A percentile compares a stretch with the other conserved stretches of the same genome.
Conservation (phyloP, 441 rosid species). For the Populus trichocarpa region DNA sequence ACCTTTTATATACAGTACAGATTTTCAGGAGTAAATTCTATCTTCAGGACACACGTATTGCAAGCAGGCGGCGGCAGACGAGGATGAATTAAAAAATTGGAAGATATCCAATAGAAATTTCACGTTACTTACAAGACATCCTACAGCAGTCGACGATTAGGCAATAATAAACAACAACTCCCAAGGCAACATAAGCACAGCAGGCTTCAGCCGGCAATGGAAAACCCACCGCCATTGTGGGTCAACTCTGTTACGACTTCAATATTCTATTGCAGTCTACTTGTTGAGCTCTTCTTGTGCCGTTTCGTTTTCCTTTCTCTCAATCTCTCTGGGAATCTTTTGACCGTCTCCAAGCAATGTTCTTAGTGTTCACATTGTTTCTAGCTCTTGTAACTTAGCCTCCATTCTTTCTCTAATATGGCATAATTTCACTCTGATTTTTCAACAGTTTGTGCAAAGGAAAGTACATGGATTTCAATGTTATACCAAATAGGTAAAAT, state of each 20-base stretch:
- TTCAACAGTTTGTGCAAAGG: too few species aligned
- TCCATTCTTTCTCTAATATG: neutral
- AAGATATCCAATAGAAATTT: neutral
- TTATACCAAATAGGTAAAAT: neutral
- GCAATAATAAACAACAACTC: neutral
- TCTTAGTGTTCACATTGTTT: neutral
- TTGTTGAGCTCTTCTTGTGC: neutral
- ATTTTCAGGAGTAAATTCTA: neutral
- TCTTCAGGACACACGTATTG: neutral
- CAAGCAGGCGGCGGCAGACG: neutral
- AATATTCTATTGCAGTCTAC: neutral
- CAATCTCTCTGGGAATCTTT: constrained; percentile 11
- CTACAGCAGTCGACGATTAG: neutral
- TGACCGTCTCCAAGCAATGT: constrained; percentile 13
- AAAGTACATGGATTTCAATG: neutral
- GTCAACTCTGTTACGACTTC: neutral
- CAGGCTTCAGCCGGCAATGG: constrained; percentile 7
- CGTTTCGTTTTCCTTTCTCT: neutral
- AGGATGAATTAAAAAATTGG: neutral
- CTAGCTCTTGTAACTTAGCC: constrained; percentile 10
- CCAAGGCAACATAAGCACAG: neutral
- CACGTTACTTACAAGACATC: neutral
- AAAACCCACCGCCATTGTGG: neutral
- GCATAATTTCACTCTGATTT: neutral
- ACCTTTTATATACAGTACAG: too few species aligned